Percentiles rank a stretch among this genome's conserved stretches.
Evolutionary conservation across 2,329 filamentous ascomycete species (phyloP).

Genomic region (Sporothrix brunneoviolacea): DNA sequence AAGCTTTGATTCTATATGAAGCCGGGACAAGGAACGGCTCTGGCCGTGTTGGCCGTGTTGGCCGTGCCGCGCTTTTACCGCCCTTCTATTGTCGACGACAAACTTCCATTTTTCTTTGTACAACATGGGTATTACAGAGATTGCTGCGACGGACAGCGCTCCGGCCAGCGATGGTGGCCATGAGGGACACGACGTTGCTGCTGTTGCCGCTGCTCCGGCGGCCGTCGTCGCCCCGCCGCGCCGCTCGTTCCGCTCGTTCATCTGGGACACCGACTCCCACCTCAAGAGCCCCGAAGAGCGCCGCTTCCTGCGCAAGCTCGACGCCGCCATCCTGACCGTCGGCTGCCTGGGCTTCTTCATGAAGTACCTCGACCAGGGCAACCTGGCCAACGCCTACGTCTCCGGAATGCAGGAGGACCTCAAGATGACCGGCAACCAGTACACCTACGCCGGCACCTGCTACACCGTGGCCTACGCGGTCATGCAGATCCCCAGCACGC

Average conservation of each 20-base stretch:
- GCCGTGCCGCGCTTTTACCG: too few species aligned
- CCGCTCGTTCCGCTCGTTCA: constrained; percentile 40
- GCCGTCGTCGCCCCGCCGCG: too few species aligned
- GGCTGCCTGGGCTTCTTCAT: constrained; percentile 37
- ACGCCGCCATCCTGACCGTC: constrained; percentile 30
- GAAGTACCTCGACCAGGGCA: constrained; percentile 36
- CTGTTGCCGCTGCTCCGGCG: too few species aligned
- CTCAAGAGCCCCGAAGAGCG: constrained; percentile 29
- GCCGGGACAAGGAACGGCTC: too few species aligned
- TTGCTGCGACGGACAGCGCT: too few species aligned
- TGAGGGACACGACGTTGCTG: too few species aligned
- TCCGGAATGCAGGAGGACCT: constrained; percentile 40
- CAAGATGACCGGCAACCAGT: constrained; percentile 33
- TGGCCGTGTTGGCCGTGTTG: too few species aligned
- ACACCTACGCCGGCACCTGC: constrained; percentile 27
- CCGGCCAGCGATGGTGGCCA: too few species aligned
- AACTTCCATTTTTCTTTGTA: too few species aligned
- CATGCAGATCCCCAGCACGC: constrained; percentile 31
- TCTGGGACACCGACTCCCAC: constrained; percentile 46
- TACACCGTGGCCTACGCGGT: constrained; percentile 35
- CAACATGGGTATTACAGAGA: too few species aligned
- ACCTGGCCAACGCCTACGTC: constrained; percentile 38
- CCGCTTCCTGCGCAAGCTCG: constrained; percentile 28
- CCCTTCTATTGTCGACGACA: too few species aligned
- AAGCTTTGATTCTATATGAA: too few species aligned